phyloP scores from a whole-genome alignment of 1,284 basidiomycete species.

The Melampsora americana region DNA sequence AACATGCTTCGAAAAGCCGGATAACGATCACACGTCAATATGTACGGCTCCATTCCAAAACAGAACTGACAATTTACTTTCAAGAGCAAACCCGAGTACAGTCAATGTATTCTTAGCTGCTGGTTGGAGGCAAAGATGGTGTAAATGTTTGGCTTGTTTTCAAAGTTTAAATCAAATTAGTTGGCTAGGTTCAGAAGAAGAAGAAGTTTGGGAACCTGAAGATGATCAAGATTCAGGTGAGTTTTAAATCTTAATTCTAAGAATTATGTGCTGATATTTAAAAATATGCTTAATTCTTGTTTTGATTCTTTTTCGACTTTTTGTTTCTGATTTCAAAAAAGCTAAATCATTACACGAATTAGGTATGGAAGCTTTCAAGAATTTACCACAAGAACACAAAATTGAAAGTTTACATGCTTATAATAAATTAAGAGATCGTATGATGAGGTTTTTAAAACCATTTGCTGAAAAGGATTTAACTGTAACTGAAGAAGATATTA shows the following conservation, averaged over 20 bases:
- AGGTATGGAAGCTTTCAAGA: slow-evolving; percentile 31
- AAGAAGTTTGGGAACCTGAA: slow-evolving; percentile 42
- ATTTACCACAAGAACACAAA: slow-evolving; percentile 30
- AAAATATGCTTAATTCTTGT: too few relatives aligned
- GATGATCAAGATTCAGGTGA: slow-evolving; percentile 40
- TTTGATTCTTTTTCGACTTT: background rate
- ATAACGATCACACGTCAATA: too few relatives aligned
- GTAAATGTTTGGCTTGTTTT: slow-evolving; percentile 17
- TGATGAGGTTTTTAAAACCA: slow-evolving; percentile 31
- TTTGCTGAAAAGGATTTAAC: slow-evolving; percentile 16
- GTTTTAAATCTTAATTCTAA: background rate
- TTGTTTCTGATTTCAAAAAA: background rate
- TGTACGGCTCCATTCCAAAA: slow-evolving; percentile 31
- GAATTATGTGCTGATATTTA: too few relatives aligned
- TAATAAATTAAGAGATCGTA: slow-evolving; percentile 26
- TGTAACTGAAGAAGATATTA: slow-evolving; percentile 33
- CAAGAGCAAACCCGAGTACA: background rate
- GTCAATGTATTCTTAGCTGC: slow-evolving; percentile 21
- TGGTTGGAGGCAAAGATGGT: slow-evolving; percentile 35
- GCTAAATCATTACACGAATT: slow-evolving; percentile 41
- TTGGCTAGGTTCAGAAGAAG: slow-evolving; percentile 29
- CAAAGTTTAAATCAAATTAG: background rate
- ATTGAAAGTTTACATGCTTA: slow-evolving; percentile 26
- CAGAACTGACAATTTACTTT: background rate
- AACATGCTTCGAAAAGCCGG: too few relatives aligned